phyloP scores from a whole-genome alignment of 129 eudicot genomes.

The sunflower (Helianthus annuus) region DNA sequence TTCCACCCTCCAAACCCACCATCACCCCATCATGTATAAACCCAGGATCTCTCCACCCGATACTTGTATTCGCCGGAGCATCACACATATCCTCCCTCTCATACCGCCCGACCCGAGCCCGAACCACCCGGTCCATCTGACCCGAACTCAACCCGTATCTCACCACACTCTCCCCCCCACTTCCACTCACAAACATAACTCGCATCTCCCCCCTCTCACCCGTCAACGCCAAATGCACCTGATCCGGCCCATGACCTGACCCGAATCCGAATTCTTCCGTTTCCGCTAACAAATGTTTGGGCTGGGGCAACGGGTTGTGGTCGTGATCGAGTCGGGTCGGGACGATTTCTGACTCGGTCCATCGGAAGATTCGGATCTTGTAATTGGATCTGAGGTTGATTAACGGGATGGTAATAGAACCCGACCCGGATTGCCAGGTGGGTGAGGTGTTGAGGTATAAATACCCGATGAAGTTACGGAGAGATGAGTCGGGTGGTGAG shows the following conservation, averaged over 20 bases:
- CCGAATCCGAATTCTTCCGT: slow-evolving; percentile 55
- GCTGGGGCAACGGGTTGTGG: slow-evolving; percentile 77
- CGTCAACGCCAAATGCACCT: slow-evolving; percentile 78
- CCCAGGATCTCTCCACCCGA: slow-evolving; percentile 99
- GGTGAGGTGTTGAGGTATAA: slow-evolving; percentile 65
- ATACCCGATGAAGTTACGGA: slow-evolving; percentile 74
- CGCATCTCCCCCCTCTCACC: slow-evolving; percentile 76
- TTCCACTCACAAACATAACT: slow-evolving; percentile 78
- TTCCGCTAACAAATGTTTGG: slow-evolving; percentile 57
- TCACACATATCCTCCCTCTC: slow-evolving; percentile 95
- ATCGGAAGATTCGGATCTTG: slow-evolving; percentile 78
- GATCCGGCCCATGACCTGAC: slow-evolving; percentile 61
- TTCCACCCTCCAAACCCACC: slow-evolving; percentile 55
- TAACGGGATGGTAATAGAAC: slow-evolving; percentile 59
- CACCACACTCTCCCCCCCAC: slow-evolving; percentile 68
- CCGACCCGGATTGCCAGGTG: slow-evolving; percentile 85
- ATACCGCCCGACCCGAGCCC: slow-evolving; percentile 57
- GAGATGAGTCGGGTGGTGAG: slow-evolving; percentile 70
- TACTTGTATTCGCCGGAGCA: slow-evolving; percentile 74
- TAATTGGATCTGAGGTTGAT: slow-evolving; percentile 69
- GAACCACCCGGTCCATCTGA: slow-evolving; percentile 47
- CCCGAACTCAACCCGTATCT: slow-evolving; percentile 55
- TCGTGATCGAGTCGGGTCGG: slow-evolving; percentile 73
- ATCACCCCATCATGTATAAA: slow-evolving; percentile 80
- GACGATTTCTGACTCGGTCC: slow-evolving; percentile 67